Evolutionary conservation across 192 early-diverging fungal species (phyloP).

Genomic region (Kickxella alabastrina): DNA sequence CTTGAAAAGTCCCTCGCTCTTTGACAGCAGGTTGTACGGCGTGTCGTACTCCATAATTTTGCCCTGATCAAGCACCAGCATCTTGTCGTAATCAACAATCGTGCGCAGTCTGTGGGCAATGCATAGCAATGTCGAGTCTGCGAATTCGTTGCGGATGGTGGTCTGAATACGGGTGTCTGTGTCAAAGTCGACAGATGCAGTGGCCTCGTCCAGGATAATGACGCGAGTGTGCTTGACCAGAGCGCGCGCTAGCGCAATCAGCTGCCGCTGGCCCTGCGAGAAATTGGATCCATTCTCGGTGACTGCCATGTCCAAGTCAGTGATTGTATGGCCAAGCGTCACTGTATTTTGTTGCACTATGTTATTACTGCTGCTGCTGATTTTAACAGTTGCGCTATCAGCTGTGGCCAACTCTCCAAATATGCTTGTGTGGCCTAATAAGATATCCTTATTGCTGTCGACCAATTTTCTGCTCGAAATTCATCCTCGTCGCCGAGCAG

Average conservation of each 20-base stretch:
- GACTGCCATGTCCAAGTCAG: slow-evolving; percentile 37
- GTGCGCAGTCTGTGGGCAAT: slow-evolving; percentile 81
- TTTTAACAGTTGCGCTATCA: not conserved
- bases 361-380: not conserved
- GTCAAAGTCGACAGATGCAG: slow-evolving; percentile 71
- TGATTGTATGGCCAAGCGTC: slow-evolving; percentile 34
- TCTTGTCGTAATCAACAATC: slow-evolving; percentile 70
- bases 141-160: slow-evolving; percentile 73
- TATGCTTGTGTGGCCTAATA: slow-evolving; percentile 16
- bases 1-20: slow-evolving; percentile 58
- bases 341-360: not conserved
- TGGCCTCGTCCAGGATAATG: slow-evolving; percentile 77
- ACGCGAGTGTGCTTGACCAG: slow-evolving; percentile 67
- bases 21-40: slow-evolving; percentile 60
- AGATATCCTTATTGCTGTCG: slow-evolving; percentile 1
- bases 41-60: slow-evolving; percentile 69
- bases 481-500: slow-evolving; percentile 45
- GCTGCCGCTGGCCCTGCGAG: slow-evolving; percentile 79
- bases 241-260: slow-evolving; percentile 79
- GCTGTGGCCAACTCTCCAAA: slow-evolving; percentile 8
- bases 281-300: slow-evolving; percentile 69
- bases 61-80: slow-evolving; percentile 71
- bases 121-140: slow-evolving; percentile 63
- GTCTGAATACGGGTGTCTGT: slow-evolving; percentile 77
- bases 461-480: not conserved